Conservation (phyloP, 148 eudicot genomes). For the Arctostaphylos glauca region DNA sequence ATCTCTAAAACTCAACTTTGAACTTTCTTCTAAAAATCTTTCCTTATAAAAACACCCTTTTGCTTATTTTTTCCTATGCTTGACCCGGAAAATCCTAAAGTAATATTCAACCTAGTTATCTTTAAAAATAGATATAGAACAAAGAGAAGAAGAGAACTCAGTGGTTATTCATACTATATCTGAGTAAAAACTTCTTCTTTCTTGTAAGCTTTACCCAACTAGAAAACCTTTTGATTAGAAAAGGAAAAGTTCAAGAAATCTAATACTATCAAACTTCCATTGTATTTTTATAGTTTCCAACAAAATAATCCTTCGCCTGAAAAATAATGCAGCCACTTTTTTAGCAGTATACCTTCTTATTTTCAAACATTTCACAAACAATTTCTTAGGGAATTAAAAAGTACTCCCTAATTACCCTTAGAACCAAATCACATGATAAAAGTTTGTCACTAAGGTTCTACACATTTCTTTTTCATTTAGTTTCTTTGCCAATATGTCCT, state of each 20-base stretch:
- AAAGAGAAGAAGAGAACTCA: not conserved
- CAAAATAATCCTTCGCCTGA: not conserved
- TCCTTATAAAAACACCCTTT: not conserved
- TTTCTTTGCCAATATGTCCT: not conserved
- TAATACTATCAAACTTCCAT: not conserved
- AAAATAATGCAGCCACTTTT: not conserved
- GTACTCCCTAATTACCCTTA: not conserved
- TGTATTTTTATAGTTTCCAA: not conserved
- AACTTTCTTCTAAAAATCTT: not conserved
- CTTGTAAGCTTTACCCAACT: not conserved
- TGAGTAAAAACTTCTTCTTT: not conserved
- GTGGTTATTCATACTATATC: not conserved
- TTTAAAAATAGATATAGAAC: not conserved
- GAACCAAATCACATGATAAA: constrained; percentile 1
- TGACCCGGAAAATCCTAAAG: not conserved
- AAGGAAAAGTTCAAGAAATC: not conserved
- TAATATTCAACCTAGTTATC: not conserved
- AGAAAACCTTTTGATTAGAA: not conserved
- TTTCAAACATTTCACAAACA: not conserved
- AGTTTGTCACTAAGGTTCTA: not conserved
- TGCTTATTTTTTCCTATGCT: not conserved
- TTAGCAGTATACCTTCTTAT: not conserved
- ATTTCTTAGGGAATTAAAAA: not conserved
- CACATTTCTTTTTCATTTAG: not conserved
- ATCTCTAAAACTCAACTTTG: constrained; percentile 12